Evolutionary conservation across 78 protist genomes (phyloP).

Genomic region (Cavenderia fasciculata): DNA sequence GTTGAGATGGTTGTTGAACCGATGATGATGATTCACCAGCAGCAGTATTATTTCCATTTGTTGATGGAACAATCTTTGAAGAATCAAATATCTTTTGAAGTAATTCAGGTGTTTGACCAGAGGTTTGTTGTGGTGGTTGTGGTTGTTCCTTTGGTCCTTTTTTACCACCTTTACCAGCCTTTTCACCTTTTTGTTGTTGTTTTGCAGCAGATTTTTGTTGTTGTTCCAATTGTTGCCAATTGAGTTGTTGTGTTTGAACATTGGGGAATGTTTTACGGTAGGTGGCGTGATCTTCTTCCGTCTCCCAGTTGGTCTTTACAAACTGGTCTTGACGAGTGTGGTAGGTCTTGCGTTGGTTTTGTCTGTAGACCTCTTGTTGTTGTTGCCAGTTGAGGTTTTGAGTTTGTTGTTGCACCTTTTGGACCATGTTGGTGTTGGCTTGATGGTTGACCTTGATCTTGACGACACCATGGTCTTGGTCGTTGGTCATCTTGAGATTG

Average conservation of each 20-base stretch:
- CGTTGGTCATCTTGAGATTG: background rate
- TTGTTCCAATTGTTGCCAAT: constrained; percentile 35
- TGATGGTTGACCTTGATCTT: too few relatives aligned
- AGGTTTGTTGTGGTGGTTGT: background rate
- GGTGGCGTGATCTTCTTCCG: background rate
- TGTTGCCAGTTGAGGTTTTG: constrained; percentile 20
- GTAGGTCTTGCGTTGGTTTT: background rate
- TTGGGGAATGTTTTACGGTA: background rate
- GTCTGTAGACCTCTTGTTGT: background rate
- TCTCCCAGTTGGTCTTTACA: constrained; percentile 11
- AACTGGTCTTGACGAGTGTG: background rate
- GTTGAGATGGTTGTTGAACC: background rate
- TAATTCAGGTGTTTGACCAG: too few relatives aligned
- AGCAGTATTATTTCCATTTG: too few relatives aligned
- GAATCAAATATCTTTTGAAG: too few relatives aligned
- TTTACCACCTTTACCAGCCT: background rate
- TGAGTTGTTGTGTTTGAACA: background rate
- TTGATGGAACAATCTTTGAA: too few relatives aligned
- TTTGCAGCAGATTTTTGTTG: background rate
- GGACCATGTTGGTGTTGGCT: background rate
- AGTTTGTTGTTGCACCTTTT: background rate
- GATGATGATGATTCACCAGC: too few relatives aligned
- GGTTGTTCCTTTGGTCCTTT: background rate
- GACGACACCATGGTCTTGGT: too few relatives aligned
- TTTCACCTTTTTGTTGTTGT: background rate